phyloP scores from a whole-genome alignment of 2,329 filamentous ascomycete species.

The Diaporthe citri region DNA sequence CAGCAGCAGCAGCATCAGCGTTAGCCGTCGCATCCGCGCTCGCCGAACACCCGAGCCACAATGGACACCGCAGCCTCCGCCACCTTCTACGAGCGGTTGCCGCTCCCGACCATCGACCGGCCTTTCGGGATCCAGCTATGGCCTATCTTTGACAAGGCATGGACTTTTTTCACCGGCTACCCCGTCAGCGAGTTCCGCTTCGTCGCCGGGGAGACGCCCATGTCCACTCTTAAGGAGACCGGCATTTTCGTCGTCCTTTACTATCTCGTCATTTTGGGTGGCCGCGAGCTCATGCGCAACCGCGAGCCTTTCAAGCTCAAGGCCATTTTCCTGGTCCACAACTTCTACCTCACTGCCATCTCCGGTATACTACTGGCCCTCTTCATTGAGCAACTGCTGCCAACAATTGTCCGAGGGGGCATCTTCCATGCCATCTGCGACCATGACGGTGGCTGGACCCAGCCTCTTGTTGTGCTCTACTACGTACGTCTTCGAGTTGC shows the following conservation, averaged over 20 bases:
- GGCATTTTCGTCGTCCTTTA: conserved; percentile 86
- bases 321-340: conserved; percentile 93
- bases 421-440: conserved; percentile 92
- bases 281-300: conserved; percentile 91
- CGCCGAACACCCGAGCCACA: conserved; percentile 34
- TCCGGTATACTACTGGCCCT: conserved; percentile 84
- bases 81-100: conserved; percentile 66
- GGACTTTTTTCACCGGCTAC: conserved; percentile 82
- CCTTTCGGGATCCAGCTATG: conserved; percentile 93
- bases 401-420: conserved; percentile 83
- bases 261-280: conserved; percentile 94
- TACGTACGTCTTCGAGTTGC: conserved; percentile 75
- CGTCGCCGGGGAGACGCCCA: conserved; percentile 82
- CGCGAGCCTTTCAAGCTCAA: conserved; percentile 88
- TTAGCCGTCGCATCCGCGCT: neutral
- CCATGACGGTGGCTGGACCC: conserved; percentile 88
- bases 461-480: conserved; percentile 93
- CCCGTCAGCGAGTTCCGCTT: conserved; percentile 90
- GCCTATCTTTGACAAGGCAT: conserved; percentile 94
- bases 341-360: conserved; percentile 91
- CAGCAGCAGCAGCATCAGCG: neutral
- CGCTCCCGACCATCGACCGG: conserved; percentile 86
- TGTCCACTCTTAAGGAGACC: conserved; percentile 90
- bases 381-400: conserved; percentile 91
- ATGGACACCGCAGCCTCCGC: conserved; percentile 50